phyloP scores from a whole-genome alignment of 2,329 filamentous ascomycete species.

The Aspergillus tubingensis region DNA sequence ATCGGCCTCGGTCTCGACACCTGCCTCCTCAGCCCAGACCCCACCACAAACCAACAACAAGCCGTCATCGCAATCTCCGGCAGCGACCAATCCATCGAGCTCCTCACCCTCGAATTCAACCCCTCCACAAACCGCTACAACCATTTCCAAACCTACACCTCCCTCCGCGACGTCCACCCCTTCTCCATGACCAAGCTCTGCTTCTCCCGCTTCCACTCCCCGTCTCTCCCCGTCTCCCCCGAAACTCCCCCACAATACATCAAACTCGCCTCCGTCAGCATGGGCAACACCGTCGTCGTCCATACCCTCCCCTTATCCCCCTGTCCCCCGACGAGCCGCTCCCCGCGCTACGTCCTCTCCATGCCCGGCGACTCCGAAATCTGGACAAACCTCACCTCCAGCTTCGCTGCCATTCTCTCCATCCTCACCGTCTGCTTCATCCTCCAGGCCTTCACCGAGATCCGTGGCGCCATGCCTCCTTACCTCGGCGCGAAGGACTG shows the following conservation, averaged over 20 bases:
- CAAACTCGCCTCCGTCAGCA: constrained; percentile 77
- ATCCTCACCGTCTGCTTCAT: constrained; percentile 64
- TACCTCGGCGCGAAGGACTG: constrained; percentile 58
- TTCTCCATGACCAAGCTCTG: constrained; percentile 60
- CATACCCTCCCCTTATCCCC: constrained; percentile 71
- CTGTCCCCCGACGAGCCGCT: constrained; percentile 44
- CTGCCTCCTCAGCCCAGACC: constrained; percentile 59
- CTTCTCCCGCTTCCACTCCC: constrained; percentile 56
- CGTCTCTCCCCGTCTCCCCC: constrained; percentile 50
- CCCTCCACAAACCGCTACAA: constrained; percentile 41
- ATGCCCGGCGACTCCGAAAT: constrained; percentile 57
- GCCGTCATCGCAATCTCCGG: constrained; percentile 78
- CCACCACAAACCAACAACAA: constrained; percentile 69
- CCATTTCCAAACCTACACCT: constrained; percentile 53
- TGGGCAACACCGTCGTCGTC: constrained; percentile 76
- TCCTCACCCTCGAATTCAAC: constrained; percentile 75
- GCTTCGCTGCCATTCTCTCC: constrained; percentile 61
- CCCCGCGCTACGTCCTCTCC: constrained; percentile 70
- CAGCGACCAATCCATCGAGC: constrained; percentile 74
- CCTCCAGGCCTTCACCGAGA: constrained; percentile 62
- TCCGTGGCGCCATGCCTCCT: constrained; percentile 59
- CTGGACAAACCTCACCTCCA: constrained; percentile 56
- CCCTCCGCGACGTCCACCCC: constrained; percentile 57
- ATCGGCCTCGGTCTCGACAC: constrained; percentile 79
- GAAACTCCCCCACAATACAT: constrained; percentile 60